phyloP scores from a whole-genome alignment of 495 filamentous ascomycete genomes.

The Wilcoxina mikolae region DNA sequence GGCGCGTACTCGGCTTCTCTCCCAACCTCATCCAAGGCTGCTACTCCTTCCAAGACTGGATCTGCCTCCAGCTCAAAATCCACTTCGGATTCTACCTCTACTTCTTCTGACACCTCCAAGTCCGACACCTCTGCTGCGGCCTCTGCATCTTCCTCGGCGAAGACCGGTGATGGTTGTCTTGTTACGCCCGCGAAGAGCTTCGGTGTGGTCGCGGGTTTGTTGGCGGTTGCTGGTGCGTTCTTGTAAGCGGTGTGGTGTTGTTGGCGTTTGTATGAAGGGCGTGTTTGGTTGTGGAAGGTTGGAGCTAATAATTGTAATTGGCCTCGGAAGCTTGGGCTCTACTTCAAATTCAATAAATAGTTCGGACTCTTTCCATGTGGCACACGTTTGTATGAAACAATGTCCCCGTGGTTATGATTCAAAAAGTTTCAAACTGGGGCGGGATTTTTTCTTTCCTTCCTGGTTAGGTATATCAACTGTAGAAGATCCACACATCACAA shows the following conservation, averaged over 20 bases:
- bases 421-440: too few species aligned
- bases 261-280: slow-evolving; percentile 4
- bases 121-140: slow-evolving; percentile 18
- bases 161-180: slow-evolving; percentile 17
- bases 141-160: neutral
- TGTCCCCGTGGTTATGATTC: too few species aligned
- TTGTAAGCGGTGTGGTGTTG: slow-evolving; percentile 15
- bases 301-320: too few species aligned
- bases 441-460: too few species aligned
- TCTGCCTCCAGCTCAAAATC: slow-evolving; percentile 5
- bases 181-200: slow-evolving; percentile 15
- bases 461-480: too few species aligned
- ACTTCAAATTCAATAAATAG: too few species aligned
- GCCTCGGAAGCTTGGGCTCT: too few species aligned
- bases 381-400: too few species aligned
- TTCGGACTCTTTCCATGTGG: too few species aligned
- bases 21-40: slow-evolving; percentile 9
- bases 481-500: too few species aligned
- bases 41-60: neutral
- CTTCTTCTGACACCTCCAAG: slow-evolving; percentile 9
- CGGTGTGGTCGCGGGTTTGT: slow-evolving; percentile 21
- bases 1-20: slow-evolving; percentile 28
- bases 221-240: slow-evolving; percentile 26
- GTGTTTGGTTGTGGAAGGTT: too few species aligned
- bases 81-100: slow-evolving; percentile 10